These are phyloP conservation scores for Limonium bicolor DNA, from an alignment of 148 eudicot genomes.

Conservation along the genomic window DNA sequence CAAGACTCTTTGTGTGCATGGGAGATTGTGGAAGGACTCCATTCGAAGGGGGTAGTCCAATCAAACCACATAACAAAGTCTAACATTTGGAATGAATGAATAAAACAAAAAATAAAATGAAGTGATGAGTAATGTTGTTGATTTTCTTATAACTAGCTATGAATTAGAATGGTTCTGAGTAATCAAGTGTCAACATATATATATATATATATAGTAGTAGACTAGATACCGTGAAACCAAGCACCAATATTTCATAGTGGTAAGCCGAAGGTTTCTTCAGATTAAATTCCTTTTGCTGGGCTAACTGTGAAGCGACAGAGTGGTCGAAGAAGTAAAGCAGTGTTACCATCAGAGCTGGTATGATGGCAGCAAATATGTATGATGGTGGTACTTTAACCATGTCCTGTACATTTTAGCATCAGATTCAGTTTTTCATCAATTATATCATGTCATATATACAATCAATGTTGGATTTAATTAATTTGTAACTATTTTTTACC, in stretches of 20 bases:
- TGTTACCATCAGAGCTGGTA: constrained; percentile 90
- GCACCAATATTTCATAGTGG: constrained; percentile 68
- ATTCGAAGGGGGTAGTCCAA: constrained; percentile 88
- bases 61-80: constrained; percentile 76
- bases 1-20: constrained; percentile 87
- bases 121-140: too few species aligned
- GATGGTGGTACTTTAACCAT: constrained; percentile 51
- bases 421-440: too few species aligned
- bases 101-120: not conserved
- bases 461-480: too few species aligned
- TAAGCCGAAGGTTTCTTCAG: constrained; percentile 79
- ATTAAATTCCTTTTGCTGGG: constrained; percentile 88
- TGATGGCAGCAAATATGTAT: constrained; percentile 59
- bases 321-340: constrained; percentile 93
- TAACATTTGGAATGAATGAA: constrained; percentile 6
- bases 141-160: not conserved
- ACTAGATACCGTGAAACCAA: constrained; percentile 61
- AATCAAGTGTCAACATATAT: not conserved
- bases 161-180: not conserved
- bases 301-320: constrained; percentile 89
- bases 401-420: constrained; percentile 59
- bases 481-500: too few species aligned
- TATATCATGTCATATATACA: too few species aligned
- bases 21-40: constrained; percentile 96
- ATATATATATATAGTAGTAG: not conserved